These are phyloP conservation scores for Talaromyces sp. DNA, from an alignment of 2,329 filamentous ascomycete genomes.

Conservation along the genomic window DNA sequence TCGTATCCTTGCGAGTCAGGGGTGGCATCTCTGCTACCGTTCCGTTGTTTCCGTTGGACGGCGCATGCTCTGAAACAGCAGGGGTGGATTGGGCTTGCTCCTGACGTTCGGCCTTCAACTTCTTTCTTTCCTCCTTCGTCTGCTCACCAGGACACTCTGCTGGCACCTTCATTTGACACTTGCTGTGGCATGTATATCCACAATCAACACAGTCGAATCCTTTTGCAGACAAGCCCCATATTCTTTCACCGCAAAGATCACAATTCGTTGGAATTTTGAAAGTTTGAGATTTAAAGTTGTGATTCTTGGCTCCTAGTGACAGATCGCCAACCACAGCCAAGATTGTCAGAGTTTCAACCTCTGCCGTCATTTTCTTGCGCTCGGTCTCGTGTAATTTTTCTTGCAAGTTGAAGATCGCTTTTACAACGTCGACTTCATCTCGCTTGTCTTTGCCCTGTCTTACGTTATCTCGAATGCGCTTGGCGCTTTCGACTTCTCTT, in stretches of 20 bases:
- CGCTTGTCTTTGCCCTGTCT: slow-evolving; percentile 81
- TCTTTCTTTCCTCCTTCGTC: slow-evolving; percentile 92
- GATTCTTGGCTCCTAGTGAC: slow-evolving; percentile 85
- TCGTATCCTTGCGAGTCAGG: slow-evolving; percentile 77
- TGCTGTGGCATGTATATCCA: slow-evolving; percentile 96
- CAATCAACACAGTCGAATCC: slow-evolving; percentile 95
- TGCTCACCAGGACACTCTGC: slow-evolving; percentile 93
- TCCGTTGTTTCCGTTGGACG: slow-evolving; percentile 24
- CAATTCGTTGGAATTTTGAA: slow-evolving; percentile 99
- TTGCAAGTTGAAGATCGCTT: slow-evolving; percentile 76
- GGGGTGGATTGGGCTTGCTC: slow-evolving; percentile 64
- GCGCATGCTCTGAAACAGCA: slow-evolving; percentile 32
- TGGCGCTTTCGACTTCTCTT: slow-evolving; percentile 76
- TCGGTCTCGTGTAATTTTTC: slow-evolving; percentile 83
- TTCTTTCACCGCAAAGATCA: slow-evolving; percentile 90
- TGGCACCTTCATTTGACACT: slow-evolving; percentile 98
- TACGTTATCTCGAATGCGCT: slow-evolving; percentile 69
- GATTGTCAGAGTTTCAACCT: slow-evolving; percentile 91
- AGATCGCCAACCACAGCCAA: slow-evolving; percentile 88
- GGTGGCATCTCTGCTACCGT: slow-evolving; percentile 58
- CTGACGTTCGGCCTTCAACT: slow-evolving; percentile 81
- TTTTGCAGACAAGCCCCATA: slow-evolving; percentile 96
- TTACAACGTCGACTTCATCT: slow-evolving; percentile 81
- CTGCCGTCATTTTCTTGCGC: slow-evolving; percentile 76
- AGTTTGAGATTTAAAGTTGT: slow-evolving; percentile 97